Base-by-base conservation (phyloP, 1,284 basidiomycete genomes). In the Rhizoctonia solani region DNA sequence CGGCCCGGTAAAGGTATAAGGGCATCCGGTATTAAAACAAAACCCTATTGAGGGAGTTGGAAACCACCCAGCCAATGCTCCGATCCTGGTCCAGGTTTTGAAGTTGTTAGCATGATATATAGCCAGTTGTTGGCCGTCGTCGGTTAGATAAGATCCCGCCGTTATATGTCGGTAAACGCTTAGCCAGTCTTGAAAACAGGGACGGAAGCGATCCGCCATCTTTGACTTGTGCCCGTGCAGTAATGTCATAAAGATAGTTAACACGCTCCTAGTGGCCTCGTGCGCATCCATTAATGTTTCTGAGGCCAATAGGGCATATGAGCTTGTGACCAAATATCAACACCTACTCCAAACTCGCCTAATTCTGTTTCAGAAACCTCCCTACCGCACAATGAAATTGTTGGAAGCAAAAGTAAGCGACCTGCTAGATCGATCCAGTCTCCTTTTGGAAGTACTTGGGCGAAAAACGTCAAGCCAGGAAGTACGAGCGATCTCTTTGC, bases 371-470 rank as follows among this genome's bases (percentile, higher is more conserved):
- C 32, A n/a, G 30, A 34, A 2, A 44, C 13, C 6, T 25, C 39
- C 11, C 8, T 14, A 14, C 39, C 54, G 23, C 34, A 19, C 23
- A 56, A 9, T 29, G 54, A 41, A 14, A 42, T 23, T 23, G 41
- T 32, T 8, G 29, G 23, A 23, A 56, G 16, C 11, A 56, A n/a
- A 5, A 56, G 11, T 14, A 44, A 14, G 2, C 39, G 54, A 16
- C 54, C 54, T 13, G 32, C n/a, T 19, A 56, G 32, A 30, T 39
- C 19, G 41, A 56, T 29, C 54, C 54, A 56, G 30, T 44, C 37
- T 14, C 11, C 25, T 25, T 44, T 56, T 5, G 6, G 21, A 4
- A 41, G 14, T 5, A 27, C 21, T 5, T 11, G 6, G 34, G 27
- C 19, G 21, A 23, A 19, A 21, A 27, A 8, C 30, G 14, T 41